Evolutionary conservation across 1,284 basidiomycete genomes (phyloP).

Genomic region (Anthracocystis setariae): DNA sequence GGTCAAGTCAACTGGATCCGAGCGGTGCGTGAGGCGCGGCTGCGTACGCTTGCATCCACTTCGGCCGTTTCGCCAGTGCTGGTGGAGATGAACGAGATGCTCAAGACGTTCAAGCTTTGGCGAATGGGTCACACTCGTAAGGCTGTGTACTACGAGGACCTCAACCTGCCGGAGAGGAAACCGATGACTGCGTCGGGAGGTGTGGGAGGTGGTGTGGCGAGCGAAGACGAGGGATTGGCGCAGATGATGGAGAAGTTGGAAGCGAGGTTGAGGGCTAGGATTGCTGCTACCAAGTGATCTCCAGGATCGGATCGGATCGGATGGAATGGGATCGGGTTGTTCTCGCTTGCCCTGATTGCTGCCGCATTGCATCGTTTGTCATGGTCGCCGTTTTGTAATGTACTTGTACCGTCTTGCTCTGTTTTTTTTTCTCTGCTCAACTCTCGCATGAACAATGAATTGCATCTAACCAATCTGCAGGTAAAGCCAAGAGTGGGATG

Average conservation of each 20-base stretch:
- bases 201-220: conserved; percentile 38
- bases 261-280: conserved; percentile 40
- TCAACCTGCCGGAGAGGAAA: conserved; percentile 41
- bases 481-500: too few species aligned
- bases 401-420: conserved; percentile 1
- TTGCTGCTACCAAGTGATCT: conserved; percentile 41
- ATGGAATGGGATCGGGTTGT: background rate
- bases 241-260: conserved; percentile 52
- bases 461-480: background rate
- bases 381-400: too few species aligned
- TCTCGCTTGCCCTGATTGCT: too few species aligned
- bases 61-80: conserved; percentile 20
- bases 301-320: background rate
- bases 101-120: conserved; percentile 48
- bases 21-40: conserved; percentile 24
- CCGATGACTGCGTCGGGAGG: conserved; percentile 49
- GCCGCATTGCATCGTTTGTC: conserved; percentile 2
- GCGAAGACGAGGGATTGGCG: conserved; percentile 21
- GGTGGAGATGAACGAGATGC: conserved; percentile 41
- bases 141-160: conserved; percentile 45
- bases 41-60: conserved; percentile 17
- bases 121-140: conserved; percentile 50
- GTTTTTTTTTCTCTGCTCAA: too few species aligned
- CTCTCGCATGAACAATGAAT: background rate
- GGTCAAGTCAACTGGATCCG: conserved; percentile 44